Base-by-base conservation (phyloP, 2,329 filamentous ascomycete species). In the Aspergillus chevalieri region DNA sequence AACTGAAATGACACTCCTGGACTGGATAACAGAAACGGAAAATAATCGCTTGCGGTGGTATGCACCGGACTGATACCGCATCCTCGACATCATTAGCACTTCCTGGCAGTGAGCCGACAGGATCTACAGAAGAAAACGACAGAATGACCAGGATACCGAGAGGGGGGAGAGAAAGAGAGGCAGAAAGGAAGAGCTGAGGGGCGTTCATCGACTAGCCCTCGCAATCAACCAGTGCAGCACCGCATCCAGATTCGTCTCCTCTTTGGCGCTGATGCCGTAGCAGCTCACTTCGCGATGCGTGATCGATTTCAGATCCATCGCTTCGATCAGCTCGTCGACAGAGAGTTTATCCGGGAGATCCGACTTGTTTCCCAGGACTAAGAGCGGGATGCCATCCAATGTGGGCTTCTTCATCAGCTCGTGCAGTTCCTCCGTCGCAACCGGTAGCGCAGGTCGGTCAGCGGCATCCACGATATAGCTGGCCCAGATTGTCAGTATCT, bases 191-290 rank as follows among this genome's bases (percentile, higher is more conserved):
- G 34, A 38, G 17, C n/a, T 6, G 9, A 38, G 9, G n/a, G 8
- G 17, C 4, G 4, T 19, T 19, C 73, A 90, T 73, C 85, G 85
- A 66, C 79, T 89, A 55, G 90, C 86, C 69, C 88, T 87, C 59
- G 90, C 92, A 70, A 98, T 92, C 68, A 98, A 78, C 88, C 93
- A 98, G 68, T 95, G 88, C 62, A 98, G 78, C 47, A 98, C 93
- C 6, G 92, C 93, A 66, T 98, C 92, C 57, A 98, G 83, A 73
- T 98, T 98, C 50, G 92, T 98, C 74, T 98, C 93, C 69, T 97
- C 92, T 72, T 97, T 97, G 53, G 92, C 93, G 69, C 91, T 96
- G 74, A 98, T 96, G 54, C 92, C 92, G 71, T 98, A 98, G 74
- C 93, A 97, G 74, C 89, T 95, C 60, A 98, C 92, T 71, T 98